Evolutionary conservation across 345 rosid genomes (phyloP).

Genomic region (Arabidopsis thaliana): DNA sequence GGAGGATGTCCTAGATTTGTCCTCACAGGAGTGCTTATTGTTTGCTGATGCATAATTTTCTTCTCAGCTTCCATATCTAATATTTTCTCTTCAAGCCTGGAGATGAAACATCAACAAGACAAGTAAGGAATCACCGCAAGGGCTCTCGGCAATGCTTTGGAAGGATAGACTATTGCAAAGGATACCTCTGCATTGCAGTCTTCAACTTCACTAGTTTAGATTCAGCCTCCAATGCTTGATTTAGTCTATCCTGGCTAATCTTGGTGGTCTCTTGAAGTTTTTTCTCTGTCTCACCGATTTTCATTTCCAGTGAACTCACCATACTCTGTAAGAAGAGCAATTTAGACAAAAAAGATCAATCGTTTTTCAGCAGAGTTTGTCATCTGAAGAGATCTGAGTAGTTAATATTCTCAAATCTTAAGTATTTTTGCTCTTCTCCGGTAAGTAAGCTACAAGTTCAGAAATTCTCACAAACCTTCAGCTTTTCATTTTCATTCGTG

Average conservation of each 20-base stretch:
- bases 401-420: constrained; percentile 11
- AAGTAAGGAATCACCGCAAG: constrained; percentile 5
- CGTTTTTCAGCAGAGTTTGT: not conserved
- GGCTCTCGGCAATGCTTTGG: constrained; percentile 12
- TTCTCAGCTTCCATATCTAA: constrained; percentile 86
- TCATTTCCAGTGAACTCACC: constrained; percentile 83
- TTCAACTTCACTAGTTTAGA: constrained; percentile 79
- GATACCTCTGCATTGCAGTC: constrained; percentile 91
- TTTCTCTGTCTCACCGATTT: constrained; percentile 89
- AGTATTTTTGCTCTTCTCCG: constrained; percentile 11
- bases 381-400: constrained; percentile 4
- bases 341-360: not conserved
- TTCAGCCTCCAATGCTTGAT: constrained; percentile 93
- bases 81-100: constrained; percentile 90
- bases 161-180: constrained; percentile 11
- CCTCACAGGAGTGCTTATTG: constrained; percentile 61
- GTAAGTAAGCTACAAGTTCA: constrained; percentile 19
- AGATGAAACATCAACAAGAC: constrained; percentile 35
- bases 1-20: constrained; percentile 67
- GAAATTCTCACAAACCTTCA: constrained; percentile 69
- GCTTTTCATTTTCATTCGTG: constrained; percentile 86
- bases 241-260: constrained; percentile 88
- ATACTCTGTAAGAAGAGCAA: constrained; percentile 57
- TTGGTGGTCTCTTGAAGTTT: constrained; percentile 83
- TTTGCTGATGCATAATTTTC: constrained; percentile 79